Conservation (phyloP, 2,329 filamentous ascomycete genomes). For the Aspergillus sergii region DNA sequence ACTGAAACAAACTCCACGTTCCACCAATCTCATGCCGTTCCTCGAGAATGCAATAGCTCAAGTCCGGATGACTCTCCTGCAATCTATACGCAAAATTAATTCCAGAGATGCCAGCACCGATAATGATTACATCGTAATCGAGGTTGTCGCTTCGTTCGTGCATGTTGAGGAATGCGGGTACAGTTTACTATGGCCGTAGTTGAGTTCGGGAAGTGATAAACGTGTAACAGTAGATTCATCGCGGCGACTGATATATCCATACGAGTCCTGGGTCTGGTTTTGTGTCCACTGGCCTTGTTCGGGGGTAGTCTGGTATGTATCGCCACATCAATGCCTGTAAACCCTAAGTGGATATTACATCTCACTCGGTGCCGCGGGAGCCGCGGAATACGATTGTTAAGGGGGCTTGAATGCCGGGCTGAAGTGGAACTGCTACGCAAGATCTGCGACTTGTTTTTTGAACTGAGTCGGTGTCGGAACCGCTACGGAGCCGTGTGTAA, state of each 20-base stretch:
- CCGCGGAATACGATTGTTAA: too few relatives aligned
- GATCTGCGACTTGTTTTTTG: not conserved
- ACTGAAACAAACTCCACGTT: constrained; percentile 74
- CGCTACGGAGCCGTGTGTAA: not conserved
- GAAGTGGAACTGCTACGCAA: not conserved
- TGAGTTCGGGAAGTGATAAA: too few relatives aligned
- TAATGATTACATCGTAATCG: constrained; percentile 56
- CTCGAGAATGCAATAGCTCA: constrained; percentile 67
- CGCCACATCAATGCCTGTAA: too few relatives aligned
- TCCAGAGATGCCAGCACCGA: constrained; percentile 71
- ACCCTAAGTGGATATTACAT: too few relatives aligned
- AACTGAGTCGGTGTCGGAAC: not conserved
- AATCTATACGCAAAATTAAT: constrained; percentile 72
- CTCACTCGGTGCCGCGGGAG: too few relatives aligned
- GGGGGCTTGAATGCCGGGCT: not conserved
- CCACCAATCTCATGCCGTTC: constrained; percentile 65
- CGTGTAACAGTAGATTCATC: too few relatives aligned
- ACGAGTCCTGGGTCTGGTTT: too few relatives aligned
- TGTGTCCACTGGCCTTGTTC: too few relatives aligned
- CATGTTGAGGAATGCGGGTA: too few relatives aligned
- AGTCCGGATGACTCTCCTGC: constrained; percentile 55
- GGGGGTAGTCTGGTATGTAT: too few relatives aligned
- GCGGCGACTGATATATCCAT: too few relatives aligned
- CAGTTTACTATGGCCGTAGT: too few relatives aligned
- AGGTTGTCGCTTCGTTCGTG: not conserved